Percentiles rank a stretch among this genome's conserved stretches.
These are phyloP conservation scores for Pseudogymnoascus destructans DNA, from an alignment of 2,329 filamentous ascomycete species.

Conservation along the genomic window DNA sequence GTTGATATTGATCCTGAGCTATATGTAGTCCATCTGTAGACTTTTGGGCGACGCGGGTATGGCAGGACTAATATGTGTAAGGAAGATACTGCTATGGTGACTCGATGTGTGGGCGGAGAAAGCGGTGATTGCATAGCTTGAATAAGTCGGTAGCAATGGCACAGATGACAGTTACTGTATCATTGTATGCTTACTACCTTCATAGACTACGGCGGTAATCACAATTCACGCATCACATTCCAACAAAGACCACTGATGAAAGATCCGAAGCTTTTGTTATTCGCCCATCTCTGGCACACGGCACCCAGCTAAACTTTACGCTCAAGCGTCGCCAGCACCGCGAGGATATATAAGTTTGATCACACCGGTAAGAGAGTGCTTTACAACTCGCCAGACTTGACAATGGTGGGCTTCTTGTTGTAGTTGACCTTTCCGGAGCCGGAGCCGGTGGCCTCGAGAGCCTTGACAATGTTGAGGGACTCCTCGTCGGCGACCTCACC, in stretches of 20 bases:
- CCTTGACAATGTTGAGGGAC: conserved; percentile 41
- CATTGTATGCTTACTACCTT: too few relatives aligned
- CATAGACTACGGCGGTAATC: not conserved
- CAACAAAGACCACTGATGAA: not conserved
- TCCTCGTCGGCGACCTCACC: conserved; percentile 53
- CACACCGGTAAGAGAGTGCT: not conserved
- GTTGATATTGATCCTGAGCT: not conserved
- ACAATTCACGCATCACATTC: not conserved
- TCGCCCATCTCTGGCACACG: not conserved
- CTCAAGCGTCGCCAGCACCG: not conserved
- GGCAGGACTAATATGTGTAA: not conserved
- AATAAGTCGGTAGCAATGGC: not conserved
- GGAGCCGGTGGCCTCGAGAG: conserved; percentile 47
- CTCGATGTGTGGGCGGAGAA: not conserved
- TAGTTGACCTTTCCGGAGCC: conserved; percentile 42
- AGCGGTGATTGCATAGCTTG: not conserved
- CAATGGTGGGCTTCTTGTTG: conserved; percentile 45
- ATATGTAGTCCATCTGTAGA: not conserved
- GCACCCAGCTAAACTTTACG: not conserved
- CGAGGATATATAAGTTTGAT: not conserved
- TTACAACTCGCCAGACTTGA: conserved; percentile 39
- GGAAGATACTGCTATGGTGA: not conserved
- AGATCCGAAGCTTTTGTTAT: not conserved
- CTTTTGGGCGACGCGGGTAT: not conserved
- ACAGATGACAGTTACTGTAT: not conserved